Percentiles rank a stretch among this genome's conserved stretches.
These are phyloP conservation scores for Volvariella surrecta DNA, from an alignment of 1,284 basidiomycete species.

Conservation along the genomic window DNA sequence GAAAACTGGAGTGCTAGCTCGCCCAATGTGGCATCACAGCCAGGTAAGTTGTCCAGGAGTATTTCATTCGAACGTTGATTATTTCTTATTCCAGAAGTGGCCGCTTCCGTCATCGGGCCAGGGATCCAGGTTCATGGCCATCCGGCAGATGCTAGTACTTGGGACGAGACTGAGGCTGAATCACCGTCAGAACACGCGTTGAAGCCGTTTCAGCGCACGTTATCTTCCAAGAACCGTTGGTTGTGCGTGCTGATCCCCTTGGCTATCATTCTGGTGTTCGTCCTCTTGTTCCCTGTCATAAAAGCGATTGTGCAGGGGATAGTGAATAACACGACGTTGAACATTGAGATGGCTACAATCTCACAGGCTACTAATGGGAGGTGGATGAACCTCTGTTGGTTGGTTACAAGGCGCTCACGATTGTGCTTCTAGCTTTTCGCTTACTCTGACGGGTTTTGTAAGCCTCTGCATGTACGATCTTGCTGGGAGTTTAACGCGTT, in stretches of 20 bases:
- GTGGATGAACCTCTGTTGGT: constrained; percentile 20
- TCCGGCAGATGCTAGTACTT: constrained; percentile 1
- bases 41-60: too few relatives aligned
- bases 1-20: constrained; percentile 20
- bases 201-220: constrained; percentile 7
- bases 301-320: constrained; percentile 55
- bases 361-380: constrained; percentile 40
- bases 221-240: constrained; percentile 23
- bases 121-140: too few relatives aligned
- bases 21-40: constrained; percentile 24
- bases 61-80: constrained; percentile 11
- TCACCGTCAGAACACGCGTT: constrained; percentile 9
- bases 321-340: constrained; percentile 43
- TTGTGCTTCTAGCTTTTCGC: constrained; percentile 32
- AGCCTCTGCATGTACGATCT: neutral
- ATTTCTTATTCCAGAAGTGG: neutral
- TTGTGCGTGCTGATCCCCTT: constrained; percentile 44
- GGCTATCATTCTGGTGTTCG: constrained; percentile 53
- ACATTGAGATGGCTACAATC: constrained; percentile 43
- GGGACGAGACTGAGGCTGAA: constrained; percentile 12
- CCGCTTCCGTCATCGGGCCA: too few relatives aligned
- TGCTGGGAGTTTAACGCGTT: constrained; percentile 2
- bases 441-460: constrained; percentile 41
- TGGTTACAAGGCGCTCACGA: constrained; percentile 1
- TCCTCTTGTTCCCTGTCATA: constrained; percentile 56